Evolutionary conservation across 352 stramenopile genomes (phyloP).

Genomic region (Globisporangium spinosum): DNA sequence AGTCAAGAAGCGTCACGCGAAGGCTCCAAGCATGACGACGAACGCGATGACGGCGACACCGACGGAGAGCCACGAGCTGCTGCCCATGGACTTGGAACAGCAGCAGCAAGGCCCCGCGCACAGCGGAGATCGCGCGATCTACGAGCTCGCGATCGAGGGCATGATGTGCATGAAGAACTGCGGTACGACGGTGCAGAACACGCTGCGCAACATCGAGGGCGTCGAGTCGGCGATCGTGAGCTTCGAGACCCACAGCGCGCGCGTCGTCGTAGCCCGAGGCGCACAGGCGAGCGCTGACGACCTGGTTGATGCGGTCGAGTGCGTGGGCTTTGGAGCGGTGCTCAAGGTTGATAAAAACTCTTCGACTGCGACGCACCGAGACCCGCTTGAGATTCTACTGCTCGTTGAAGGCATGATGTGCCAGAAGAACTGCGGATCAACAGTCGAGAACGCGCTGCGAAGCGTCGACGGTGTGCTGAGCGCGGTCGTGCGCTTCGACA

Average conservation of each 20-base stretch:
- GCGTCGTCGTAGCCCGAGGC: conserved; percentile 44
- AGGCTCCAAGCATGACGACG: conserved; percentile 1
- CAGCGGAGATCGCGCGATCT: conserved; percentile 13
- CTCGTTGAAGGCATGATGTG: conserved; percentile 93
- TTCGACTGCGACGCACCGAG: neutral
- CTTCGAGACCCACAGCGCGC: conserved; percentile 62
- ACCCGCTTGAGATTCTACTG: conserved; percentile 46
- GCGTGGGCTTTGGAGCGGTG: conserved; percentile 68
- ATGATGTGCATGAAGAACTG: conserved; percentile 96
- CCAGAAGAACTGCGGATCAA: conserved; percentile 94
- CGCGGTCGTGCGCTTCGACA: conserved; percentile 72
- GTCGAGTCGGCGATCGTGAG: conserved; percentile 64
- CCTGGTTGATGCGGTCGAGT: conserved; percentile 74
- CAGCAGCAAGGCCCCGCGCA: neutral
- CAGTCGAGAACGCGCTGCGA: conserved; percentile 83
- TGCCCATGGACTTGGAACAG: conserved; percentile 7
- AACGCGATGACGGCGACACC: conserved; percentile 5
- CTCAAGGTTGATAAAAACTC: conserved; percentile 23
- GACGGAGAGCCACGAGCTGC: conserved; percentile 7
- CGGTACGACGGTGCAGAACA: conserved; percentile 85
- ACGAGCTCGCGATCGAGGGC: conserved; percentile 85
- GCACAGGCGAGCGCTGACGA: conserved; percentile 35
- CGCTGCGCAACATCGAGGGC: conserved; percentile 60
- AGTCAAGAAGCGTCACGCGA: neutral
- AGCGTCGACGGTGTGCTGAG: conserved; percentile 66